Percentiles rank a stretch among this genome's conserved stretches.
phyloP scores from a whole-genome alignment of 2,329 filamentous ascomycete species.

The Chaetomium sp. region DNA sequence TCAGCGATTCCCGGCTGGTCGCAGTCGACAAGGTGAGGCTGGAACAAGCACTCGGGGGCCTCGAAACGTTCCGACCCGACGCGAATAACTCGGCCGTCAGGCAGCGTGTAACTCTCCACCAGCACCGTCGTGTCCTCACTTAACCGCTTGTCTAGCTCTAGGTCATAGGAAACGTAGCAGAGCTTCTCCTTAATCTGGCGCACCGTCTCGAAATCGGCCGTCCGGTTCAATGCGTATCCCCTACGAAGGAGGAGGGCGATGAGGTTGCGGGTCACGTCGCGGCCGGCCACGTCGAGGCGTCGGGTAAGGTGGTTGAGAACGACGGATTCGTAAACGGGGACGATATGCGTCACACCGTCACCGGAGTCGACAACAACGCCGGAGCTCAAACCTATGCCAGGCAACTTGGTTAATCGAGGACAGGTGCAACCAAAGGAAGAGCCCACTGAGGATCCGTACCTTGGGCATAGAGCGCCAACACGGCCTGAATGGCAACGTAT shows the following conservation, averaged over 20 bases:
- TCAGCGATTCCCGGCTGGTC: slow-evolving; percentile 96
- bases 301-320: slow-evolving; percentile 95
- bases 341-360: slow-evolving; percentile 97
- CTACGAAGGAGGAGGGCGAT: slow-evolving; percentile 90
- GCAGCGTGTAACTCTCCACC: slow-evolving; percentile 95
- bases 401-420: no score
- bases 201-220: slow-evolving; percentile 97
- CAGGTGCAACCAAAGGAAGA: no score
- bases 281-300: slow-evolving; percentile 87
- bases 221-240: slow-evolving; percentile 95
- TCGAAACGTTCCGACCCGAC: slow-evolving; percentile 97
- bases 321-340: slow-evolving; percentile 96
- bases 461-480: slow-evolving; percentile 92
- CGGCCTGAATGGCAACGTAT: slow-evolving; percentile 32
- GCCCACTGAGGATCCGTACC: slow-evolving; percentile 45
- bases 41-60: slow-evolving; percentile 96
- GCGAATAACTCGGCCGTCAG: slow-evolving; percentile 90
- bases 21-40: slow-evolving; percentile 94
- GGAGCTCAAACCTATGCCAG: slow-evolving; percentile 62
- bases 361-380: slow-evolving; percentile 99
- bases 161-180: slow-evolving; percentile 97
- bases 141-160: slow-evolving; percentile 90
- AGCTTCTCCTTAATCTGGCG: slow-evolving; percentile 99
- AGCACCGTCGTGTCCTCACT: slow-evolving; percentile 96
- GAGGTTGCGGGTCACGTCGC: slow-evolving; percentile 96